Evolutionary conservation across 2,329 filamentous ascomycete species (phyloP), one percentile per base, ranked within the genome.

Genomic region (Colletotrichum viniferum): DNA sequence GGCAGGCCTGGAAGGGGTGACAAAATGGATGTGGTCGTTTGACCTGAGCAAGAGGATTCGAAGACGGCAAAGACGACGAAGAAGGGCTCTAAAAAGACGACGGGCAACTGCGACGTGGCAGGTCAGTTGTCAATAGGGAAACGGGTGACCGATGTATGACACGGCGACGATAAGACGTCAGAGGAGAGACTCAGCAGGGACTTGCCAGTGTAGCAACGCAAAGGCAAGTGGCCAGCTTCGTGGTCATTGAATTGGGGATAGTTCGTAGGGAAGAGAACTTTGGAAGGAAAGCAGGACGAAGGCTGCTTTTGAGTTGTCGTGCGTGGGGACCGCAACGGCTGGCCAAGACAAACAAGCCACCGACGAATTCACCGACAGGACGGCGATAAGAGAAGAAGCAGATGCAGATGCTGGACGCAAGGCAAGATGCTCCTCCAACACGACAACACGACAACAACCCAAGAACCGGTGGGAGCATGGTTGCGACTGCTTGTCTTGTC

Each of bases 121-220:
- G 28, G 4, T 8, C 30, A n/a, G 34, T 14, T 38, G 36, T 30
- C n/a, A 38, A 12, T 38, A 26, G 60, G 1, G 24, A 6, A 4
- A 30, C 4, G 14, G 16, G 0, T 18, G 36, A 4, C 4, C 1
- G 0, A 18, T 2, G 21, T 58, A 12, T 21, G 21, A 43, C 32
- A 64, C n/a, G 43, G 1, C 26, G 43, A 65, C 12, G 36, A 34
- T 4, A 8, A 21, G 18, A 61, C 13, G 18, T 48, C 58, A 63
- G 5, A 63, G 28, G 2, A 28, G 12, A 43, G 32, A 62, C 7
- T 73, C 71, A 73, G 58, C 71, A 70, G 3, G 71, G 71, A 18
- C 71, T 73, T 21, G 65, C 60, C 13, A 60, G 32, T 14, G 52
- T 68, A 28, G 48, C 65, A 26, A 68, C 65, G 28, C 71, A 73